Base-by-base conservation (phyloP, 2,329 filamentous ascomycete species). In the Exophiala lecanii-corni region DNA sequence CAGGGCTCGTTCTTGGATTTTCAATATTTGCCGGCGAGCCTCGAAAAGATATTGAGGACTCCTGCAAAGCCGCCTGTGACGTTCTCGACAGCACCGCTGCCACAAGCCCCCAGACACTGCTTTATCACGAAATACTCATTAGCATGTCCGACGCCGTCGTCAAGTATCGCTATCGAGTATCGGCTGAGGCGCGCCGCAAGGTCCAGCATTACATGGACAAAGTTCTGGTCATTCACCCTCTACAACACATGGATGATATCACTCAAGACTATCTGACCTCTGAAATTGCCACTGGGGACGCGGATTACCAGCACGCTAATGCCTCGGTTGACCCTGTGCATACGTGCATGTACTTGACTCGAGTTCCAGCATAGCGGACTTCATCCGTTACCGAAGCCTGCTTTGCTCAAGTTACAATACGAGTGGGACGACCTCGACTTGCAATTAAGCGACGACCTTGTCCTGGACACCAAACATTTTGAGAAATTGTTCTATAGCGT, bases 121-220 rank as follows among this genome's bases (percentile, higher is more conserved):
- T 28, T 28, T 28, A 28, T 28, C 25, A 28, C 25, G 25, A 28
- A 28, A 28, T 28, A 28, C 25, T 28, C 25, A 28, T 28, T 28
- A 28, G 25, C n/a, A 9, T 28, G n/a, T 28, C 25, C n/a, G 25
- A 28, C n/a, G 9, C 25, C 25, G 25, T 28, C 25, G 25, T 28
- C 25, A 28, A 28, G n/a, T 28, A 28, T 28, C 25, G 25, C 25
- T 28, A 28, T 28, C 25, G 25, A 28, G 25, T 28, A n/a, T 28
- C 25, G 25, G 25, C 25, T 28, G 25, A 28, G 25, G 25, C n/a
- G 25, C 25, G 25, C 25, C 25, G 25, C 25, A 28, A 9, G 25
- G 25, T 28, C 9, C 25, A 28, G 25, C 25, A 28, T 28, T 28
- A 28, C 25, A 28, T 28, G 25, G 25, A 28, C 25, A 9, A 28